These are phyloP conservation scores for Drosera spatulata DNA, from an alignment of 179 eudicot species.

Conservation along the genomic window DNA sequence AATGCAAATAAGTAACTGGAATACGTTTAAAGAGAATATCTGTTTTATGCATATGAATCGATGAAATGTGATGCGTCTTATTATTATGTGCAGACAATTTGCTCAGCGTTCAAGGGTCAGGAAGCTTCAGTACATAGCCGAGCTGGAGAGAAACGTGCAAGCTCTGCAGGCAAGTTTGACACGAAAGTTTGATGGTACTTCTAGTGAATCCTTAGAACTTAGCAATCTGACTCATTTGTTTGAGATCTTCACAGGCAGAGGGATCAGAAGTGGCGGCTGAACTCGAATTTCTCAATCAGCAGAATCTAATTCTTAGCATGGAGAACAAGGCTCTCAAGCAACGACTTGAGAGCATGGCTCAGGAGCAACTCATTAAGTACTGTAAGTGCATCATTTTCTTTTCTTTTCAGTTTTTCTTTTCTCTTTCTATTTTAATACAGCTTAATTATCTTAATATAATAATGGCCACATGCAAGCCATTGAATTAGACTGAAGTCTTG, in stretches of 20 bases:
- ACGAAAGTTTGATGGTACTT: background rate
- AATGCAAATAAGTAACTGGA: too few species aligned
- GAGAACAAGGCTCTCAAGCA: conserved; percentile 93
- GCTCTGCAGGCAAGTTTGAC: conserved; percentile 56
- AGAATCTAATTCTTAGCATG: conserved; percentile 80
- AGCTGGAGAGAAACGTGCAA: conserved; percentile 85
- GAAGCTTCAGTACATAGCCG: conserved; percentile 96
- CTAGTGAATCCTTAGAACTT: background rate
- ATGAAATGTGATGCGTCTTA: too few species aligned
- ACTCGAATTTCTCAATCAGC: conserved; percentile 87
- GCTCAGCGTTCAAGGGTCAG: conserved; percentile 98
- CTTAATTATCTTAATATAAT: background rate
- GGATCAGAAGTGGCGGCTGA: conserved; percentile 87
- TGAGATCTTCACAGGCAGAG: conserved; percentile 47
- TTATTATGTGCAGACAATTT: conserved; percentile 51
- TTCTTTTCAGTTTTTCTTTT: too few species aligned
- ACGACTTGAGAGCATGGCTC: conserved; percentile 77
- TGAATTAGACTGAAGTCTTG: too few species aligned
- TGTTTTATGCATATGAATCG: too few species aligned
- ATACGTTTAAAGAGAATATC: too few species aligned
- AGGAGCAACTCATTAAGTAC: conserved; percentile 80
- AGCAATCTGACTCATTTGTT: background rate
- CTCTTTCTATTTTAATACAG: background rate
- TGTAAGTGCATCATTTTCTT: conserved; percentile 30
- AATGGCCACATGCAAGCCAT: background rate